A percentile compares a stretch with the other conserved stretches of the same genome.
Evolutionary conservation across 1,284 basidiomycete genomes (phyloP).

Genomic region (Peniophora sp.): DNA sequence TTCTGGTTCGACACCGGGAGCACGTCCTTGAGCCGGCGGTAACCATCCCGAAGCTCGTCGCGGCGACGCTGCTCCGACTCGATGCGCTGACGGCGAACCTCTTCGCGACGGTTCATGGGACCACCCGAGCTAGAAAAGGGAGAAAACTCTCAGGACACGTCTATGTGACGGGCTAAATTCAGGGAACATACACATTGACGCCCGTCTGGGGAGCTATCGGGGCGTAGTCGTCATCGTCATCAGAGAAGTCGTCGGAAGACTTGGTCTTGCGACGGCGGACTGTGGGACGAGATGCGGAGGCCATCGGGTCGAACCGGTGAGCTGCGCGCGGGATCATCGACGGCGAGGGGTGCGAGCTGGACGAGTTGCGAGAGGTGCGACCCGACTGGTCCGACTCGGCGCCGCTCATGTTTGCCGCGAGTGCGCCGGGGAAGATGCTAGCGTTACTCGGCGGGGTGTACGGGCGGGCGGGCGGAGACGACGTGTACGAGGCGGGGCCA

Average conservation of each 20-base stretch:
- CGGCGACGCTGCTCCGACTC: conserved; percentile 81
- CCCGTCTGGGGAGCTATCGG: conserved; percentile 29
- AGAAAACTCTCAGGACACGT: neutral
- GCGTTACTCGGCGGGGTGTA: conserved; percentile 51
- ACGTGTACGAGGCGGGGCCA: conserved; percentile 36
- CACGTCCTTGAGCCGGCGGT: conserved; percentile 76
- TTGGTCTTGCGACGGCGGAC: conserved; percentile 39
- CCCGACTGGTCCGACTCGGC: conserved; percentile 59
- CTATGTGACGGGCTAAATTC: no score
- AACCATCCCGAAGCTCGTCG: conserved; percentile 82
- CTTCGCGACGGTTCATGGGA: conserved; percentile 59
- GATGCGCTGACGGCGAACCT: conserved; percentile 79
- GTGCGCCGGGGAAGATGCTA: conserved; percentile 60
- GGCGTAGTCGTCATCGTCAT: conserved; percentile 59
- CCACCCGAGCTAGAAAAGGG: neutral
- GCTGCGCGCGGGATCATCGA: conserved; percentile 56
- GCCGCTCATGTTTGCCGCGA: conserved; percentile 53
- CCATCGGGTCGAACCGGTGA: conserved; percentile 69
- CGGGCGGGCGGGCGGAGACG: conserved; percentile 52
- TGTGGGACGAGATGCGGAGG: conserved; percentile 24
- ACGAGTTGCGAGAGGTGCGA: conserved; percentile 58
- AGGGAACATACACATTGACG: conserved; percentile 30
- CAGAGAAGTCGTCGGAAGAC: conserved; percentile 51
- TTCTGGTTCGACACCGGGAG: conserved; percentile 83
- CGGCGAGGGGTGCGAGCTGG: conserved; percentile 50